Evolutionary conservation across 2,329 filamentous ascomycete genomes (phyloP).

Genomic region (Pseudogymnoascus pannorum): DNA sequence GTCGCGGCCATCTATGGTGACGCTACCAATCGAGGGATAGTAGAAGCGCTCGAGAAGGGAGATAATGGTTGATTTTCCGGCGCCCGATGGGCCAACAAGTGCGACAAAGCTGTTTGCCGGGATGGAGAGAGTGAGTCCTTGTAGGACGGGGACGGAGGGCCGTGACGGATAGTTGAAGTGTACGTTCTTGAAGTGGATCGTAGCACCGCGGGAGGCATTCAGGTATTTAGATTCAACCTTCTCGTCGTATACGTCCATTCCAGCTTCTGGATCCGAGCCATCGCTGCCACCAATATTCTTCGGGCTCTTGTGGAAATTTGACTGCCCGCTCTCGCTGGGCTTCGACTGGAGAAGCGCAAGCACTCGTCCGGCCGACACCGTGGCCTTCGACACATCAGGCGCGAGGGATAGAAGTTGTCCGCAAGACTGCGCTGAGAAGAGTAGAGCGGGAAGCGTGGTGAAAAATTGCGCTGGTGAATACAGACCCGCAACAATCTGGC

Average conservation of each 20-base stretch:
- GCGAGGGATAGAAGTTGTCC: slow-evolving; percentile 69
- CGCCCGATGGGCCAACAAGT: slow-evolving; percentile 58
- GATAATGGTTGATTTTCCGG: slow-evolving; percentile 60
- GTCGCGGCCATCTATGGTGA: slow-evolving; percentile 32
- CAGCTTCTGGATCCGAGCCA: slow-evolving; percentile 30
- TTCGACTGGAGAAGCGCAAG: slow-evolving; percentile 40
- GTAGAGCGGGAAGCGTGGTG: slow-evolving; percentile 62
- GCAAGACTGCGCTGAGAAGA: slow-evolving; percentile 66
- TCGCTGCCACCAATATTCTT: slow-evolving; percentile 26
- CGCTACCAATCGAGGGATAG: slow-evolving; percentile 30
- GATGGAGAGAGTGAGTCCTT: slow-evolving; percentile 50
- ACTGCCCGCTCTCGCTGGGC: slow-evolving; percentile 18
- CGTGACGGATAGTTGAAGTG: slow-evolving; percentile 58
- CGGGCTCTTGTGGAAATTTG: slow-evolving; percentile 16
- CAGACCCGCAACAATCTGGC: slow-evolving; percentile 57
- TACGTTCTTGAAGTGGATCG: slow-evolving; percentile 50
- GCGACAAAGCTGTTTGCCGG: slow-evolving; percentile 54
- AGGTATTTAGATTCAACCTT: slow-evolving; percentile 31
- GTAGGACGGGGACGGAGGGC: slow-evolving; percentile 49
- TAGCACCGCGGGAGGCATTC: slow-evolving; percentile 13
- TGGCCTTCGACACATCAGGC: slow-evolving; percentile 64
- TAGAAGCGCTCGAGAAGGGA: slow-evolving; percentile 48
- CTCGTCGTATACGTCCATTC: slow-evolving; percentile 19
- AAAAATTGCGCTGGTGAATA: slow-evolving; percentile 64
- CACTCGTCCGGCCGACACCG: slow-evolving; percentile 52